phyloP scores from a whole-genome alignment of 345 rosid genomes.

The Bruguiera sexangula region DNA sequence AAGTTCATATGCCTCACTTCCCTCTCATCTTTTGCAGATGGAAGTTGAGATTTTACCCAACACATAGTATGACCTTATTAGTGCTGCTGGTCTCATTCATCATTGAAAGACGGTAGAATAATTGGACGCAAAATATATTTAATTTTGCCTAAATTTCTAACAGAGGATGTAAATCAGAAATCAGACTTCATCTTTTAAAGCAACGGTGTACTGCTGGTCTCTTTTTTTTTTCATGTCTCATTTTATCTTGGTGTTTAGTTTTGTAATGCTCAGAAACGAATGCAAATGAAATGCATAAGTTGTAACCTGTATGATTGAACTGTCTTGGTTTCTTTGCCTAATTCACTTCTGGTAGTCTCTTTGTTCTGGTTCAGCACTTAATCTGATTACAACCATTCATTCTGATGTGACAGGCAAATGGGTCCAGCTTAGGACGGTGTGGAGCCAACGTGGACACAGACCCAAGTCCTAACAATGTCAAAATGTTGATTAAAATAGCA shows the following conservation, averaged over 20 bases:
- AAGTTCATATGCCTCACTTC: too few species aligned
- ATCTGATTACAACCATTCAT: neutral
- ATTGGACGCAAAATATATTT: neutral
- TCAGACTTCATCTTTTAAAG: neutral
- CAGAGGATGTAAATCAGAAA: neutral
- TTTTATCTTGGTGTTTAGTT: neutral
- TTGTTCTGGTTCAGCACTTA: too few species aligned
- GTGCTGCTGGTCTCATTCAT: neutral
- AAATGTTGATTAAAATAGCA: conserved; percentile 61
- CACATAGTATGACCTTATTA: neutral
- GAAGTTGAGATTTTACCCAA: neutral
- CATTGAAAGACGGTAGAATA: neutral
- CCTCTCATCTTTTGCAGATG: neutral
- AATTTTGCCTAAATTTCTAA: neutral
- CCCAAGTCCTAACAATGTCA: conserved; percentile 63
- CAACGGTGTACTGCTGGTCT: neutral
- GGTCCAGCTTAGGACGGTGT: conserved; percentile 64
- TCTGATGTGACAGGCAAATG: conserved; percentile 58
- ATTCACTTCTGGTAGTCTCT: neutral
- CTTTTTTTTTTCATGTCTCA: neutral
- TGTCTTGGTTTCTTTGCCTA: neutral
- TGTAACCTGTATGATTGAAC: neutral
- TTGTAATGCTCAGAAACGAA: too few species aligned
- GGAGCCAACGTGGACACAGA: conserved; percentile 68
- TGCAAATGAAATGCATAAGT: too few species aligned